Evolutionary conservation across 2,329 filamentous ascomycete genomes (phyloP), one percentile per base, ranked within the genome.

Genomic region (Triangularia verruculosa): DNA sequence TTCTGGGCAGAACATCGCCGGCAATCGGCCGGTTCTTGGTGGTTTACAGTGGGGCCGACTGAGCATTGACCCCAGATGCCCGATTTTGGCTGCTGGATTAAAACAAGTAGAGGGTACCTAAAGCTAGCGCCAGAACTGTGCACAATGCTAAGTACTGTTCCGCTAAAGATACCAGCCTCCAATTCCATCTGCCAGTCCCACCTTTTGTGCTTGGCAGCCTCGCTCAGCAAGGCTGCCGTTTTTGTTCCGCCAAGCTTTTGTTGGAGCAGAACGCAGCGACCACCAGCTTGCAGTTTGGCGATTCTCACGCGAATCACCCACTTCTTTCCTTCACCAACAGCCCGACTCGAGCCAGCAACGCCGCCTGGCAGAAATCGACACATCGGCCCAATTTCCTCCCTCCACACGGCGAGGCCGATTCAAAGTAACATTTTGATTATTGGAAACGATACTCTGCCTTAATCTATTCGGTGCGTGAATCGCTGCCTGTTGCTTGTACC

Each of bases 1-100:
- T 47, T 20, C 39, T 47, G 39, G 39, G 39, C 58, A 53, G 43
- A 51, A 57, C 39, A 57, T 62, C 61, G 67, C 67, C 69, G 69
- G 68, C 53, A 66, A 70, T 70, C 69, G 68, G 68, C 65, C 67
- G 47, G 66, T 58, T 25, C 51, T 27, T 57, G 25, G 53, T 32
- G 34, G 32, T 59, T 59, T 28, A 47, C 24, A 28, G 61, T 61
- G 59, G 59, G 63, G 22, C 47, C 4, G n/a, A 20, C 34, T 2
- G 39, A 9, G 17, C 39, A 47, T 17, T 47, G 39, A 47, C 8
- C 39, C 17, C 39, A 47, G n/a, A 20, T 47, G n/a, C 39, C 39
- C n/a, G 39, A 47, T 17, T 47, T 47, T 47, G 39, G 39, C n/a
- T 47, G 39, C n/a, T 47, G 15, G 34, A 39, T 32, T 22, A 3